These are phyloP conservation scores for Curvularia hawaiiensis DNA, from an alignment of 2,329 filamentous ascomycete species.

Conservation along the genomic window DNA sequence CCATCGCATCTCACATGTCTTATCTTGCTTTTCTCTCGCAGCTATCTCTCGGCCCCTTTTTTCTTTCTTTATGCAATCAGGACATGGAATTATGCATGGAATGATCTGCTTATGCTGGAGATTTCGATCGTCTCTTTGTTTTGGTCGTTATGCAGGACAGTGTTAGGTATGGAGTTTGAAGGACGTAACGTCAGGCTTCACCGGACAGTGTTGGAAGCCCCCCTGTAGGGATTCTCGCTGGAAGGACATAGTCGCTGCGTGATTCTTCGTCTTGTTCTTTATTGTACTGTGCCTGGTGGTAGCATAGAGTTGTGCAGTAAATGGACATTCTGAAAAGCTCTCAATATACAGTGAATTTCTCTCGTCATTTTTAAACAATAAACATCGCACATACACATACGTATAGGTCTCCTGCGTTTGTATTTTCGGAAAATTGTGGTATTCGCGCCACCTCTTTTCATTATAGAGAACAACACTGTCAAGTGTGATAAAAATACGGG, in stretches of 20 bases:
- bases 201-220: neutral
- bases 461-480: neutral
- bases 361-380: neutral
- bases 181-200: neutral
- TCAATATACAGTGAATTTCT: neutral
- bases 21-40: neutral
- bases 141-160: neutral
- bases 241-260: neutral
- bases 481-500: neutral
- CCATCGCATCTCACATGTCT: neutral
- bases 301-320: neutral
- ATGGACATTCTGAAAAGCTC: neutral
- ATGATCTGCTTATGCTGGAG: neutral
- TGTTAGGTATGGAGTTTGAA: neutral
- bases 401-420: neutral
- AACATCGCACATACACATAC: neutral
- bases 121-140: neutral
- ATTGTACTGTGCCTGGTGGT: neutral
- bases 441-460: neutral
- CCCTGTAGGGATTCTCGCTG: neutral
- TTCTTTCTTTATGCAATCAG: neutral
- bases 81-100: neutral
- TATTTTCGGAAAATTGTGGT: neutral
- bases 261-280: neutral
- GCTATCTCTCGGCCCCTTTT: neutral